phyloP scores from a whole-genome alignment of 139 green algal species.

The Nannochloris sp. region DNA sequence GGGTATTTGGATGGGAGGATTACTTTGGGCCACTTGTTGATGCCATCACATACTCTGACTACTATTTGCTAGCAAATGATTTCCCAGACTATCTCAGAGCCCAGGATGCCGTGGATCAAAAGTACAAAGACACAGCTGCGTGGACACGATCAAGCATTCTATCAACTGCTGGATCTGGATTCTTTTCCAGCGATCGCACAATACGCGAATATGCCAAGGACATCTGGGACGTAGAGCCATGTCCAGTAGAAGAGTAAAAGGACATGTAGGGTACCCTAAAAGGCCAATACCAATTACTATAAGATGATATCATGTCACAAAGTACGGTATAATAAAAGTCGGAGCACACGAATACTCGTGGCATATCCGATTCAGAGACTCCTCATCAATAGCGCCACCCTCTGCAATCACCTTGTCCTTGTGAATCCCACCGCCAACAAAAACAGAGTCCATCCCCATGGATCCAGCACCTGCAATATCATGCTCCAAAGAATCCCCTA shows the following conservation, averaged over 20 bases:
- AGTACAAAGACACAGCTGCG: constrained; percentile 49
- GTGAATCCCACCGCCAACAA: constrained; percentile 67
- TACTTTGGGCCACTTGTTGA: constrained; percentile 88
- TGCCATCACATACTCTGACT: constrained; percentile 78
- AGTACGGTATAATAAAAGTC: not conserved
- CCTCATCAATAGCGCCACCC: not conserved
- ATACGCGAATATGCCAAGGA: constrained; percentile 84
- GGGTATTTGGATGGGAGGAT: constrained; percentile 90
- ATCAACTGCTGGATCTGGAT: constrained; percentile 78
- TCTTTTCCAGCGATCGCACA: constrained; percentile 93
- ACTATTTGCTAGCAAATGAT: constrained; percentile 96
- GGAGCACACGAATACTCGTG: not conserved
- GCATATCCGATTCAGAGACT: not conserved
- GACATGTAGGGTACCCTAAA: not conserved
- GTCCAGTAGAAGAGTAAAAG: constrained; percentile 3
- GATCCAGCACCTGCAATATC: constrained; percentile 57
- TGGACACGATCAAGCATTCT: constrained; percentile 86
- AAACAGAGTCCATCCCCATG: constrained; percentile 47
- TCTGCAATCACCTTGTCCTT: not conserved
- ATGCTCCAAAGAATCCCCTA: constrained; percentile 68
- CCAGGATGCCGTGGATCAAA: constrained; percentile 59
- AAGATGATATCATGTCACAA: not conserved
- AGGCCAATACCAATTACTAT: too few species aligned
- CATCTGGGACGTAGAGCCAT: constrained; percentile 33
- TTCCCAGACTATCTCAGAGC: constrained; percentile 82